A percentile compares a stretch with the other conserved stretches of the same genome.
These are phyloP conservation scores for Moricandia moricandioides DNA, from an alignment of 345 rosid genomes.

Conservation along the genomic window DNA sequence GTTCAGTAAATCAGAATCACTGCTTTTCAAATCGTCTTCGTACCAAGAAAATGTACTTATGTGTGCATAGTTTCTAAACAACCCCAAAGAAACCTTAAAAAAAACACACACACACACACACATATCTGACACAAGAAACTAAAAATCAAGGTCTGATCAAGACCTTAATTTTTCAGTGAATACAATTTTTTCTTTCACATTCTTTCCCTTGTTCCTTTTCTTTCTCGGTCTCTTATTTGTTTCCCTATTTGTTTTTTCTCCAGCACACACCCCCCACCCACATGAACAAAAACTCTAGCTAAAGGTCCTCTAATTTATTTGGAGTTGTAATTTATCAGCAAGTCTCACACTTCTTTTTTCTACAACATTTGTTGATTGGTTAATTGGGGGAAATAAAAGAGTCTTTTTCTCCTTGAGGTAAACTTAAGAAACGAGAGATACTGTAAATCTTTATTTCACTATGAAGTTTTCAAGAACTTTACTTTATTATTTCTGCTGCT, in stretches of 20 bases:
- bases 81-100: background rate
- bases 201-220: constrained; percentile 19
- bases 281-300: constrained; percentile 36
- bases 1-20: constrained; percentile 42
- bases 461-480: background rate
- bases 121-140: constrained; percentile 31
- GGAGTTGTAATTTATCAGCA: constrained; percentile 38
- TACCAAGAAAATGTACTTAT: constrained; percentile 37
- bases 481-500: background rate
- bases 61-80: constrained; percentile 43
- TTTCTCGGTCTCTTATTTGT: constrained; percentile 24
- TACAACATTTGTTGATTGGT: constrained; percentile 39
- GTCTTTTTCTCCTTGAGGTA: constrained; percentile 11
- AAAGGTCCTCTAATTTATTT: constrained; percentile 30
- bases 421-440: background rate
- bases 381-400: constrained; percentile 41
- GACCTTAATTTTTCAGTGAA: constrained; percentile 23
- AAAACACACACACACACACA: constrained; percentile 34
- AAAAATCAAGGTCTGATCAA: constrained; percentile 10
- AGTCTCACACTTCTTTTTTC: constrained; percentile 18
- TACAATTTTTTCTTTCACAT: constrained; percentile 34
- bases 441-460: background rate
- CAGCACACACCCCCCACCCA: constrained; percentile 18
- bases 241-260: constrained; percentile 30
- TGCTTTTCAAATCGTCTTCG: background rate